Base-by-base conservation (phyloP, 2,329 filamentous ascomycete genomes). In the Ascochyta clinopodiicola region DNA sequence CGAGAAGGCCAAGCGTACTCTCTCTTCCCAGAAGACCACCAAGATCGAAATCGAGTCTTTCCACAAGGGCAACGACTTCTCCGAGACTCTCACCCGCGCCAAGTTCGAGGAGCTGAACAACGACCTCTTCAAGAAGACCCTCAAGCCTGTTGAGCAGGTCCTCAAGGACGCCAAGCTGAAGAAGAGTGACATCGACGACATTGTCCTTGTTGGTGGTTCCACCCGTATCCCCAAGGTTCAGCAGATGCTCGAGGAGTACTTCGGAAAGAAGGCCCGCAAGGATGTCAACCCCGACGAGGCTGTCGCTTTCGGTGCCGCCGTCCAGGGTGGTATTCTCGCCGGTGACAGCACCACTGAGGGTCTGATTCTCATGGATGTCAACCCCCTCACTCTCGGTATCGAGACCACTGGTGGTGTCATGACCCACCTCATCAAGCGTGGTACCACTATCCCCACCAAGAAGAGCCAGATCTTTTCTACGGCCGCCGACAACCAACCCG, bases 51-150 rank as follows among this genome's bases (percentile, higher is more conserved):
- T 99, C 64, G 95, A 99, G 80, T 89, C 91, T 68, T 96, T 99
- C 90, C 90, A 91, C 82, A 88, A 96, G 70, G 95, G 95, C 83
- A 89, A 96, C 68, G 95, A 98, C 80, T 96, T 98, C 85, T 97
- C 93, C 44, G 94, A 98, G 88, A 97, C 92, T 61, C 87, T 99
- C 48, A 97, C 94, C 78, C 91, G 94, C 71, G 95, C 95, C 85
- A 98, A 98, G 86, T 98, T 99, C 74, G 95, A 99, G 83, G 94
- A 98, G 82, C 87, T 98, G 72, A 98, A 98, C 90, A 93, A 93
- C 70, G 94, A 98, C 74, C 88, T 98, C 60, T 98, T 98, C 89
- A 96, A 96, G 89, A 96, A 95, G 87, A 98, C 95, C 56, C 87
- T 98, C 66, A 96, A 97, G 88, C 94, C 95, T 55, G 95, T 98